Conservation (phyloP, 2,329 filamentous ascomycete species). For the Lojkania enalia region DNA sequence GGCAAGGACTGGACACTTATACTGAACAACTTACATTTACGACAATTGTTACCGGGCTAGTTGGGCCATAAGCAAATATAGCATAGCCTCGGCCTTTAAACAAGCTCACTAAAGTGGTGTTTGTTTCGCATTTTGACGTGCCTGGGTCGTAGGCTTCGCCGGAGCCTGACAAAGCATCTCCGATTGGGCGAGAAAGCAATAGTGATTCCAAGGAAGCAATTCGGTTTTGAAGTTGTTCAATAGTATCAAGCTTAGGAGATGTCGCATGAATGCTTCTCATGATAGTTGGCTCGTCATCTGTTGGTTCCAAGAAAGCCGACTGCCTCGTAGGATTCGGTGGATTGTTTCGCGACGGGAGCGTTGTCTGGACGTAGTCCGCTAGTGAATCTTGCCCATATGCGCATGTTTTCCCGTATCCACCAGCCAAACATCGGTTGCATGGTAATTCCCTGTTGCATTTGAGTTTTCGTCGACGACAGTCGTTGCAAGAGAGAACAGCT, state of each 20-base stretch:
- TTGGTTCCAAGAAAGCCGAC: too few relatives aligned
- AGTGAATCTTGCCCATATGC: constrained; percentile 36
- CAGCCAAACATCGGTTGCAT: constrained; percentile 44
- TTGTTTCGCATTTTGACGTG: constrained; percentile 9
- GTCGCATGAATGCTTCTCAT: too few relatives aligned
- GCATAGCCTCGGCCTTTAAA: constrained; percentile 46
- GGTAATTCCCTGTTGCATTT: constrained; percentile 48
- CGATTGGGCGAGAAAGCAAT: constrained; percentile 3
- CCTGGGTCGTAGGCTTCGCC: not conserved
- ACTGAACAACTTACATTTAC: constrained; percentile 22
- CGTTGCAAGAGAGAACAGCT: constrained; percentile 47
- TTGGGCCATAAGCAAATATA: constrained; percentile 47
- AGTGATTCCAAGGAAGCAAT: constrained; percentile 13
- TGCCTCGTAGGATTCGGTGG: not conserved
- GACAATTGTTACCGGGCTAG: constrained; percentile 35
- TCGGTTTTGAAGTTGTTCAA: constrained; percentile 13
- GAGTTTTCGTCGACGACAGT: constrained; percentile 47
- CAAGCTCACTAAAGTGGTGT: constrained; percentile 24
- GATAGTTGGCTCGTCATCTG: too few relatives aligned
- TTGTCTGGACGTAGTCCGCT: constrained; percentile 18
- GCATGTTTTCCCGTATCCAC: constrained; percentile 42
- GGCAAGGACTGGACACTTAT: not conserved
- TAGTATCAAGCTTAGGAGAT: constrained; percentile 10
- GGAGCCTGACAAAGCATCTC: not conserved
- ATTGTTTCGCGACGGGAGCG: not conserved